Percentiles rank a stretch among this genome's conserved stretches.
Evolutionary conservation across 1,139 yeast genomes (phyloP).

Genomic region (Taphrina confusa): DNA sequence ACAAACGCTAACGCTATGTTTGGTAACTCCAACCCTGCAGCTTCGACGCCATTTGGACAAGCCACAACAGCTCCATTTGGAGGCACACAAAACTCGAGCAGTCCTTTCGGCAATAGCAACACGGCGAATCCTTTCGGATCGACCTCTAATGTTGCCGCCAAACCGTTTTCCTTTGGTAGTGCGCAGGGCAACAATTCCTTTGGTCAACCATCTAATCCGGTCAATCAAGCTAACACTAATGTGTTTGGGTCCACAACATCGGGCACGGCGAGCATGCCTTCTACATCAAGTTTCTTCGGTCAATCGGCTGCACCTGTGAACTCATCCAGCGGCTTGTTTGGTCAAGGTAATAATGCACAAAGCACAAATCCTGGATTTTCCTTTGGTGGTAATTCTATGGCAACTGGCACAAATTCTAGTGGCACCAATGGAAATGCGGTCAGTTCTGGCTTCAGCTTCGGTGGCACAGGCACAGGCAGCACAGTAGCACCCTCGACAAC

Average conservation of each 20-base stretch:
- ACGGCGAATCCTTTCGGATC: constrained; percentile 38
- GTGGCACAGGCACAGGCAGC: neutral
- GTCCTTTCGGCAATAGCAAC: constrained; percentile 46
- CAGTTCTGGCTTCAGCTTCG: constrained; percentile 6
- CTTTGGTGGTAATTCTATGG: neutral
- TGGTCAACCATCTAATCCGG: neutral
- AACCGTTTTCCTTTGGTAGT: constrained; percentile 33
- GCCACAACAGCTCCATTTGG: constrained; percentile 43
- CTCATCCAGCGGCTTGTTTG: neutral
- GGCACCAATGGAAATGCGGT: neutral
- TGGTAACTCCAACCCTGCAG: constrained; percentile 37
- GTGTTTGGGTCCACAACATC: constrained; percentile 39
- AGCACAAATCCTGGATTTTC: neutral
- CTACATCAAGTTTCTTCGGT: neutral
- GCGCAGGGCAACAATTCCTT: constrained; percentile 22
- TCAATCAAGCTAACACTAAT: constrained; percentile 34
- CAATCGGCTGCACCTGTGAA: neutral
- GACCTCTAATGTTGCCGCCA: neutral
- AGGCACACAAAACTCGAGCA: constrained; percentile 43
- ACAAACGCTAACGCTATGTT: constrained; percentile 38
- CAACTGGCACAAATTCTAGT: neutral
- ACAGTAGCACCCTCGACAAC: neutral
- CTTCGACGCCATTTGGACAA: constrained; percentile 41
- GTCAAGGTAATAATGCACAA: neutral
- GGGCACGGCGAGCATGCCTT: neutral